A percentile compares a stretch with the other conserved stretches of the same genome.
These are phyloP conservation scores for Digitaria exilis DNA, from an alignment of 202 grass and related monocot genomes.

Conservation along the genomic window DNA sequence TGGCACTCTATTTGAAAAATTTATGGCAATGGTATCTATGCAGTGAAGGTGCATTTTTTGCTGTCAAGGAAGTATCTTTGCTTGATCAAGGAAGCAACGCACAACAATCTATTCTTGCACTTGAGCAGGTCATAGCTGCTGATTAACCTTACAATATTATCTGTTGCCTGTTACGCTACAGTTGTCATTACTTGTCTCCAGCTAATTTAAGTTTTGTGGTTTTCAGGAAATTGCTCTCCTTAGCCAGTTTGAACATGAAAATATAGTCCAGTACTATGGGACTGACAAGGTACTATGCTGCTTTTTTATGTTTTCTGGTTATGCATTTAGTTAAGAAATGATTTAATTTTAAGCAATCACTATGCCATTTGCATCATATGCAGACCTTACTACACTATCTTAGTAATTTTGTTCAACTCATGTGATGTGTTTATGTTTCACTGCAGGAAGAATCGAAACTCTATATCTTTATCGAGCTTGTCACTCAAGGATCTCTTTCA, in stretches of 20 bases:
- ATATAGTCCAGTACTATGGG: constrained; percentile 99
- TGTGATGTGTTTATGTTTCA: constrained; percentile 36
- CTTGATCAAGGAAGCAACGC: constrained; percentile 91
- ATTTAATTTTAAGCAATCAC: constrained; percentile 28
- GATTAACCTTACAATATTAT: constrained; percentile 22
- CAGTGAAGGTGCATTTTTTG: constrained; percentile 97
- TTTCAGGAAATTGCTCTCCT: constrained; percentile 93
- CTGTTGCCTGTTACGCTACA: not conserved
- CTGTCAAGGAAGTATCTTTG: constrained; percentile 99
- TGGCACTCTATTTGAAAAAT: not conserved
- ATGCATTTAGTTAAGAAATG: constrained; percentile 17
- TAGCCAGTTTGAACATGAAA: constrained; percentile 99
- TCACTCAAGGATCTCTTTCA: constrained; percentile 96
- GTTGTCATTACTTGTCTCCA: constrained; percentile 3
- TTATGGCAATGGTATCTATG: constrained; percentile 32
- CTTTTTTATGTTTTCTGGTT: constrained; percentile 36
- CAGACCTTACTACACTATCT: not conserved
- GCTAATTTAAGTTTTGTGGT: constrained; percentile 20
- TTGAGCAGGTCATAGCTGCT: constrained; percentile 73
- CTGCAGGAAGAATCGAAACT: constrained; percentile 91
- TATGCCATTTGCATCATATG: not conserved
- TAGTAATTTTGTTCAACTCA: constrained; percentile 33
- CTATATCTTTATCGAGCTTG: constrained; percentile 94
- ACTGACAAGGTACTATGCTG: constrained; percentile 78
- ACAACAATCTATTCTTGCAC: constrained; percentile 82